Conservation (phyloP, 495 filamentous ascomycete species). For the Tuber calosporum region DNA sequence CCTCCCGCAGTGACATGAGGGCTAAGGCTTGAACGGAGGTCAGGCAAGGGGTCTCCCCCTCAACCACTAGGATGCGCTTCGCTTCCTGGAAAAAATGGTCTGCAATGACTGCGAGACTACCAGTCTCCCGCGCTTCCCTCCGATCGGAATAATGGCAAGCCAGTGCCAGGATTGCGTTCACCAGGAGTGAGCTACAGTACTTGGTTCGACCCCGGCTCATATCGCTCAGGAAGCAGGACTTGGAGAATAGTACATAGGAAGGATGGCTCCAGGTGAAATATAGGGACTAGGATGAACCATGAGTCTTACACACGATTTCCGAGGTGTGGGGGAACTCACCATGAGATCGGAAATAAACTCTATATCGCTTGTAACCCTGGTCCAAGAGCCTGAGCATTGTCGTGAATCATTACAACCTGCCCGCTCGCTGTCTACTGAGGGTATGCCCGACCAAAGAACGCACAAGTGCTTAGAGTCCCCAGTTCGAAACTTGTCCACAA, state of each 20-base stretch:
- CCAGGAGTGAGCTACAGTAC: slow-evolving; percentile 65
- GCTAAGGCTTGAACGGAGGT: slow-evolving; percentile 74
- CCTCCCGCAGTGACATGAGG: slow-evolving; percentile 64
- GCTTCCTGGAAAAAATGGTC: slow-evolving; percentile 67
- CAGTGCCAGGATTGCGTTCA: slow-evolving; percentile 66
- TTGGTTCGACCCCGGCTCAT: slow-evolving; percentile 50
- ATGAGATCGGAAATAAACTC: slow-evolving; percentile 57
- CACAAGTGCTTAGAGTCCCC: neutral
- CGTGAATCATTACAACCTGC: neutral
- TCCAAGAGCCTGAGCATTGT: slow-evolving; percentile 50
- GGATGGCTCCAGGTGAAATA: slow-evolving; percentile 82
- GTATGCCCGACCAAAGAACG: neutral
- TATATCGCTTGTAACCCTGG: slow-evolving; percentile 53
- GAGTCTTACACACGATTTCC: neutral
- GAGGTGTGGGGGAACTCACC: slow-evolving; percentile 25
- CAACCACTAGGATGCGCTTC: slow-evolving; percentile 49
- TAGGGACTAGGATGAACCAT: slow-evolving; percentile 43
- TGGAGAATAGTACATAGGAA: slow-evolving; percentile 62
- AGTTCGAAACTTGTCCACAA: slow-evolving; percentile 37
- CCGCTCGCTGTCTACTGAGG: neutral
- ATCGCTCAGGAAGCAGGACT: slow-evolving; percentile 64
- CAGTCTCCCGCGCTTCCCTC: slow-evolving; percentile 56
- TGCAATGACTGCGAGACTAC: slow-evolving; percentile 32
- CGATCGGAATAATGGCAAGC: slow-evolving; percentile 67
- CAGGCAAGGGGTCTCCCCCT: slow-evolving; percentile 54